A percentile compares a stretch with the other conserved stretches of the same genome.
Conservation (phyloP, 805 yeast species). For the Barnettozyma siamensis region DNA sequence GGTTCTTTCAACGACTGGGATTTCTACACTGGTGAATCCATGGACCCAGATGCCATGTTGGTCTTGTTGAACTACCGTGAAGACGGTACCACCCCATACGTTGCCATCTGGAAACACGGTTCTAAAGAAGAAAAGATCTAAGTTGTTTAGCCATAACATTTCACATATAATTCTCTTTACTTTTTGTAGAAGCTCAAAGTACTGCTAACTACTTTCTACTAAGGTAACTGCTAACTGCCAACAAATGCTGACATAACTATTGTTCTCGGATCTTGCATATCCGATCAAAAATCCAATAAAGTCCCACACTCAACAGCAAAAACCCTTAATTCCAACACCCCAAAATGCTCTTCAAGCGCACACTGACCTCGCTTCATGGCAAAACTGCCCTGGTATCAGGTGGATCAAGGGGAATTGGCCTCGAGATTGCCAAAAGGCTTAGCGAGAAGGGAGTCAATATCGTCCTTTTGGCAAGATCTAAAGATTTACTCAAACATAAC, state of each 20-base stretch:
- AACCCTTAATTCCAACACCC: no score
- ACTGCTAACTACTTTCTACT: no score
- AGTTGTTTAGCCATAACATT: conserved; percentile 20
- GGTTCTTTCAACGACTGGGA: conserved; percentile 98
- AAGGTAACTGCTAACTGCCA: no score
- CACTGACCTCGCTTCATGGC: conserved; percentile 13
- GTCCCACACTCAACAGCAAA: no score
- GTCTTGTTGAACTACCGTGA: conserved; percentile 99
- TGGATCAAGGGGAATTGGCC: conserved; percentile 65
- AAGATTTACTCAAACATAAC: conserved; percentile 28
- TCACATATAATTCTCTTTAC: no score
- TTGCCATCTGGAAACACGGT: conserved; percentile 99
- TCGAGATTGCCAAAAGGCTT: conserved; percentile 44
- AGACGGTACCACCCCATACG: conserved; percentile 97
- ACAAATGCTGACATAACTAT: no score
- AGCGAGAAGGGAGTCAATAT: conserved; percentile 47
- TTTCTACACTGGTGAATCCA: conserved; percentile 98
- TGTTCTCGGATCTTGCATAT: no score
- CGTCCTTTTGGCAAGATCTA: conserved; percentile 46
- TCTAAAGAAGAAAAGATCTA: conserved; percentile 84
- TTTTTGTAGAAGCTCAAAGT: no score
- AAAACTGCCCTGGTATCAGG: conserved; percentile 57
- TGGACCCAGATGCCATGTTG: conserved; percentile 99
- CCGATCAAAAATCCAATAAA: no score
- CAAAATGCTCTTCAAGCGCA: conserved; percentile 3